Evolutionary conservation across 2,329 filamentous ascomycete genomes (phyloP), one percentile per base, ranked within the genome.

Genomic region (Aspergillus pseudotamarii): DNA sequence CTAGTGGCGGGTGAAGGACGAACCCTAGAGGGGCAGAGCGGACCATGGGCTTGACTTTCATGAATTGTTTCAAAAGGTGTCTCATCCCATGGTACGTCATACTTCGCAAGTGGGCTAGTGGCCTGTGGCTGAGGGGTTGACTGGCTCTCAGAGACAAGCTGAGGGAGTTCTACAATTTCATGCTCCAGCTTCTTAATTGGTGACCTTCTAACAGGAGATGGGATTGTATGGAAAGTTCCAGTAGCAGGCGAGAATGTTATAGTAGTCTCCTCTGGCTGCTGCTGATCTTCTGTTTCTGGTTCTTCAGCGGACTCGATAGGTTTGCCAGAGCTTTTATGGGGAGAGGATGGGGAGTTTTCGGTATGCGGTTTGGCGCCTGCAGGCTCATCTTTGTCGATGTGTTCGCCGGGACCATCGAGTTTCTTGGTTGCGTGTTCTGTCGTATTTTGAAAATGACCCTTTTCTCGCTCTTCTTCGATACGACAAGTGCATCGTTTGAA

Each of bases 401-500:
- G 32, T 43, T 57, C 57, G 34, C 46, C 51, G 4, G 26, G 21
- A 19, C 46, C 21, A 32, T 21, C 48, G 28, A 14, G 11, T 32
- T 21, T 30, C n/a, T 59, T 21, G 19, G 46, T 23, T 11, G 34
- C 28, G 21, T 32, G 26, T 2, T 34, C 28, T 32, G 16, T 30
- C 4, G 48, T 32, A 32, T 32, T 19, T 32, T 51, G 43, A 12
- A 28, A 59, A 79, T 82, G 36, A 71, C 69, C 26, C 71, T 70
- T 6, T 79, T 79, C 8, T 28, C 77, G 68, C 23, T 72, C 71
- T 64, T 84, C 82, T 9, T 80, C 79, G 56, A 82, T 62, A 30
- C 81, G 77, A 68, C 82, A 84, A 9, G 80, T 78, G 69, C 82
- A 84, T 58, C 76, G 74, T 61, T 80, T 75, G 64, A 83, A 82